Conservation (phyloP, 192 early-diverging fungal genomes). For the Podila epigama region DNA sequence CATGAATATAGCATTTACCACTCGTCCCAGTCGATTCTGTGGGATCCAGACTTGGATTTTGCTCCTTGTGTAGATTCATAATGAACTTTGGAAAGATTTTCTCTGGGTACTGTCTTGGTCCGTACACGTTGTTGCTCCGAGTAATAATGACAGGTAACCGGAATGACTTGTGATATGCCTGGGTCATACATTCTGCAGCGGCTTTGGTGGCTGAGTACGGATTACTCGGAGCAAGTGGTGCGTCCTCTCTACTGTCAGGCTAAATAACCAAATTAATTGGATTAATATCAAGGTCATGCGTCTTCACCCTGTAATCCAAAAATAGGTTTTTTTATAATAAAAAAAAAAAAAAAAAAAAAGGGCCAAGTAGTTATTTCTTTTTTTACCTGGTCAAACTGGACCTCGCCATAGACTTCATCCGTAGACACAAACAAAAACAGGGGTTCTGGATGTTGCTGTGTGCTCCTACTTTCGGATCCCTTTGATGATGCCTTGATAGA, state of each 20-base stretch:
- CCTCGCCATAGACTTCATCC: conserved; percentile 87
- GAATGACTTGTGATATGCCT: conserved; percentile 81
- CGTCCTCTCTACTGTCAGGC: conserved; percentile 70
- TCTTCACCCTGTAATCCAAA: neutral
- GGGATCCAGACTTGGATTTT: neutral
- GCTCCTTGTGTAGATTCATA: conserved; percentile 57
- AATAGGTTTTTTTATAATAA: neutral
- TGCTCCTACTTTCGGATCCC: neutral
- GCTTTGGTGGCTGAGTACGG: conserved; percentile 90
- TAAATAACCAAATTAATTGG: conserved; percentile 45
- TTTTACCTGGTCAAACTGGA: conserved; percentile 55
- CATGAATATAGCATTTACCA: conserved; percentile 68
- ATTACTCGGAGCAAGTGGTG: conserved; percentile 73
- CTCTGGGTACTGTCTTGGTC: conserved; percentile 84
- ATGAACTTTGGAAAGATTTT: conserved; percentile 89
- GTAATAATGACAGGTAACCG: conserved; percentile 81
- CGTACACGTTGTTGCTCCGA: conserved; percentile 83
- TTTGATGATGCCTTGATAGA: neutral
- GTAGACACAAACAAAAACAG: conserved; percentile 82
- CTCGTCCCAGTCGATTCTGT: neutral
- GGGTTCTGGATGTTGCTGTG: conserved; percentile 47
- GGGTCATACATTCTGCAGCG: conserved; percentile 80
- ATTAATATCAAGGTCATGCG: no score
- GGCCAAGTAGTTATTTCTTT: neutral
- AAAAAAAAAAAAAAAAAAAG: conserved; percentile 11